Evolutionary conservation across 2,329 filamentous ascomycete species (phyloP), one percentile per base, ranked within the genome.

Genomic region (Calycina marina): DNA sequence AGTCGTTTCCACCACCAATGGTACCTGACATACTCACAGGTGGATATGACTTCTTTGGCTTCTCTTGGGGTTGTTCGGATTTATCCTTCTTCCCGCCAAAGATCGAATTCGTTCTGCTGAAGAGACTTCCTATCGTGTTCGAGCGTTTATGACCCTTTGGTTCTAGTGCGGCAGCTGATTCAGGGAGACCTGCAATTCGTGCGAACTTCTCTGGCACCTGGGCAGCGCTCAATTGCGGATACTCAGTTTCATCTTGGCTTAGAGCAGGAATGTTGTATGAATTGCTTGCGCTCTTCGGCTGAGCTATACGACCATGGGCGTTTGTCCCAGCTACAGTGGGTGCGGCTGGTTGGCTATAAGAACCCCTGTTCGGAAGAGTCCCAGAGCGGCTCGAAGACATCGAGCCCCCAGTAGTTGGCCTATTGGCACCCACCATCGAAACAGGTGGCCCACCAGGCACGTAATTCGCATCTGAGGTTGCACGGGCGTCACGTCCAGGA

Each of bases 271-370:
- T 84, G 30, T 72, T 70, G 51, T 85, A 83, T 42, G 18, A 18
- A 5, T 71, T 72, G 48, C 77, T 72, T 41, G 66, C 61, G 31
- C 43, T 60, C 33, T 48, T 58, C 8, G 81, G 81, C 52, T 93
- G 88, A 43, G 90, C 81, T 47, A 96, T 84, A 41, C 80, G 80
- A 41, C 85, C 88, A 54, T 93, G 81, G 4, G 72, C 85, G 55
- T 90, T 93, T 32, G 85, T 90, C 45, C 80, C 77, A 30, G 85
- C 85, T 38, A 94, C 77, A 29, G 84, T 74, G 17, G 90, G 86
- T 34, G 84, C 83, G 28, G 77, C 77, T 30, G 88, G 90, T 56
- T 92, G 83, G 42, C 83, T 83, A 54, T 96, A 94, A 36, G 81
- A 78, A 53, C 80, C 68, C 42, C 80, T 72, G 43, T 77, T 83